phyloP scores from a whole-genome alignment of 257 asterid genomes.

The Echites panduratus region DNA sequence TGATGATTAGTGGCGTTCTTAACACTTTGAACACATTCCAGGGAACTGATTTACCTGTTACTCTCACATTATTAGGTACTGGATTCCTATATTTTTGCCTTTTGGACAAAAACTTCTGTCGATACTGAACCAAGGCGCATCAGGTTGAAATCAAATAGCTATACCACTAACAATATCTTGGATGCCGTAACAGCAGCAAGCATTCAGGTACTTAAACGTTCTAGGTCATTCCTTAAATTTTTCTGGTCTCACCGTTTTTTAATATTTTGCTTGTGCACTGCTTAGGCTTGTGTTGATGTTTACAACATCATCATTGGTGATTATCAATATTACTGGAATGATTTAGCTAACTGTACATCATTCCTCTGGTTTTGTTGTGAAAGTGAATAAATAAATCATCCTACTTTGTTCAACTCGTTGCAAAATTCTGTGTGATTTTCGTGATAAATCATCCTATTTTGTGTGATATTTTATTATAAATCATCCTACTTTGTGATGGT shows the following conservation, averaged over 20 bases:
- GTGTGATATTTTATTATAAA: background rate
- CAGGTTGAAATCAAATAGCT: slow-evolving; percentile 76
- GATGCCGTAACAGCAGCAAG: slow-evolving; percentile 84
- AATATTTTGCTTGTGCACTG: background rate
- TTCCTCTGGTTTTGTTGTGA: background rate
- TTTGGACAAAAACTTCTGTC: slow-evolving; percentile 72
- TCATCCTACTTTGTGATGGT: background rate
- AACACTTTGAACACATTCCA: background rate
- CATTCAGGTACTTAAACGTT: slow-evolving; percentile 59
- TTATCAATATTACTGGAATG: background rate
- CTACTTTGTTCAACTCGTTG: background rate
- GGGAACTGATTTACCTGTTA: slow-evolving; percentile 5
- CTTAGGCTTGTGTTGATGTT: background rate
- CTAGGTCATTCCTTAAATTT: background rate
- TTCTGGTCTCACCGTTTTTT: background rate
- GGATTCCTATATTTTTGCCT: slow-evolving; percentile 76
- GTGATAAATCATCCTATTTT: background rate
- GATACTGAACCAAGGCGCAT: slow-evolving; percentile 65
- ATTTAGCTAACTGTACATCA: background rate
- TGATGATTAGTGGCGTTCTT: background rate
- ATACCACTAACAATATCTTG: slow-evolving; percentile 75
- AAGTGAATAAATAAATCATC: background rate
- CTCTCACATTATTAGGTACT: slow-evolving; percentile 43
- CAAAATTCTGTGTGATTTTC: background rate
- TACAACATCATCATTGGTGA: background rate